phyloP scores from a whole-genome alignment of 1,284 basidiomycete genomes.

The Ustilago tritici region DNA sequence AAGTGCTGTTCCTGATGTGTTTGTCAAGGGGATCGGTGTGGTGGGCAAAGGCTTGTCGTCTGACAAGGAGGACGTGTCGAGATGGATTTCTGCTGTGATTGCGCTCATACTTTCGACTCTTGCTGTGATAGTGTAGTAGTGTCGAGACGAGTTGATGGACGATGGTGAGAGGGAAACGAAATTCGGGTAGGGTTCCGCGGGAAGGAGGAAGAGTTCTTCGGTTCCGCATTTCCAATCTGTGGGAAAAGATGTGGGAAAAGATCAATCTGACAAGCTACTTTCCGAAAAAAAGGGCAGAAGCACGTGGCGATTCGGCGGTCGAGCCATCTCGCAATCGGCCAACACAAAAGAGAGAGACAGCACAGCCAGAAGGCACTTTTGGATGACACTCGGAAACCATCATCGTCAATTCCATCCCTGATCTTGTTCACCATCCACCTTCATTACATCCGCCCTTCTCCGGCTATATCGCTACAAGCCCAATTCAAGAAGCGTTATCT shows the following conservation, averaged over 20 bases:
- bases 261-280: too few relatives aligned
- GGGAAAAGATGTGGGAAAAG: not conserved
- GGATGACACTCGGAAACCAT: conserved; percentile 6
- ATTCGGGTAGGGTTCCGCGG: not conserved
- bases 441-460: too few relatives aligned
- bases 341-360: not conserved
- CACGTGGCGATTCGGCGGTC: conserved; percentile 16
- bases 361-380: conserved; percentile 6
- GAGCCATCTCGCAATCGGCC: conserved; percentile 21
- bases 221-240: conserved; percentile 3
- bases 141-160: not conserved
- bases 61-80: conserved; percentile 19
- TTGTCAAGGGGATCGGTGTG: conserved; percentile 20
- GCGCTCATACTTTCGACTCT: not conserved
- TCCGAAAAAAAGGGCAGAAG: not conserved
- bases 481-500: too few relatives aligned
- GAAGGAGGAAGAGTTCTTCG: not conserved
- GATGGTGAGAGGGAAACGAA: conserved; percentile 7
- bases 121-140: not conserved
- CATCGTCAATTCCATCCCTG: not conserved
- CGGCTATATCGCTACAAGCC: too few relatives aligned
- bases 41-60: conserved; percentile 5
- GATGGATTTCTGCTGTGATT: conserved; percentile 26
- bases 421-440: not conserved
- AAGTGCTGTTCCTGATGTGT: not conserved